Base-by-base conservation (phyloP, 257 asterid genomes). In the Solanum appendiculatum region DNA sequence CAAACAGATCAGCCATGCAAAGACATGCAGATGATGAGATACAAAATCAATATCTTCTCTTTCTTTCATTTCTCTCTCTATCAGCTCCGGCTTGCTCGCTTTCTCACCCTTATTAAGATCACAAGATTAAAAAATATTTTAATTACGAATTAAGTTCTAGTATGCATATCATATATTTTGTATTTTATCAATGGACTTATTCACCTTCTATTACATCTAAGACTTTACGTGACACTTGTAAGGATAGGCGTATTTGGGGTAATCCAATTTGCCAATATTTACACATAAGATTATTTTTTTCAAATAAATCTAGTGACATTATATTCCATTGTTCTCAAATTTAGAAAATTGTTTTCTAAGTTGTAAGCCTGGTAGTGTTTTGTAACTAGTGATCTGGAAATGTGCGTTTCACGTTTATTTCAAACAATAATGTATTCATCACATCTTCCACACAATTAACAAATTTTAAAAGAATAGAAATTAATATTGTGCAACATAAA, bases 1-100 rank as follows among this genome's bases (percentile, higher is more conserved):
- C 54, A 63, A 85, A 64, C 37, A n/a, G 42, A 85, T 63, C 68
- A 85, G 46, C 82, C 87, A 85, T 68, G 86, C 63, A 84, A 84
- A 84, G 54, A 75, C 75, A 84, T 63, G 86, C 60, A 84, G 81
- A 84, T 40, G 83, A 75, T 75, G 83, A 40, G 63, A 58, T 48
- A 68, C 11, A 85, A 29, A 85, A 68, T 40, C 82, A 40, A 7
- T 75, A 15, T 37, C 54, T 70, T 34, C 82, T 16, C 87, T 66
- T 48, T 68, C 82, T 42, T 85, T 74, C 82, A 42, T 69, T 69
- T 85, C 40, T 83, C 21, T 85, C 82, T 69, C 63, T 85, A 66
- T 64, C 63, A 72, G 39, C 87, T 18, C 87, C 87, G 82, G 20
- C 48, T 85, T 36, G 82, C 78, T 85, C 87, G 87, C 87, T 75